Percentiles rank a stretch among this genome's conserved stretches.
Conservation (phyloP, 768 basidiomycete species). For the Harrya chromipes region DNA sequence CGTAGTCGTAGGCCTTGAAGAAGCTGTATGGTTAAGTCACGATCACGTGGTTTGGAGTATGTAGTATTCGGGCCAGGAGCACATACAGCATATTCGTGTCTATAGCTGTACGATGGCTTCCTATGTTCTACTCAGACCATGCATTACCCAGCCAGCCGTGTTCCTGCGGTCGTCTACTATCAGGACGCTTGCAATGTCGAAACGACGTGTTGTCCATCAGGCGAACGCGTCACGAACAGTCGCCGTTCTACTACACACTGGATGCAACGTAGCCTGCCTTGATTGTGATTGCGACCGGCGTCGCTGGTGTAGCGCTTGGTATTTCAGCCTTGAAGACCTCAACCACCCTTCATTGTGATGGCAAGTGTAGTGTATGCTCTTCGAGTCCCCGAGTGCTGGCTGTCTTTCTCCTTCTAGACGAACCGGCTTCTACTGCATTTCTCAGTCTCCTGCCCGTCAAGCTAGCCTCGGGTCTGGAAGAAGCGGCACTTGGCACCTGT, state of each 20-base stretch:
- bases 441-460: slow-evolving; percentile 40
- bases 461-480: slow-evolving; percentile 75
- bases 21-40: slow-evolving; percentile 14
- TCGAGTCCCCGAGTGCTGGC: slow-evolving; percentile 1
- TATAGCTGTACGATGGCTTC: slow-evolving; percentile 10
- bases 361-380: slow-evolving; percentile 31
- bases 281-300: slow-evolving; percentile 30
- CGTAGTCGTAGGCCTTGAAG: background rate
- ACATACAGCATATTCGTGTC: background rate
- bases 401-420: slow-evolving; percentile 5
- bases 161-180: background rate
- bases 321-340: slow-evolving; percentile 36
- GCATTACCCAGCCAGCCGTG: slow-evolving; percentile 1
- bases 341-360: slow-evolving; percentile 48
- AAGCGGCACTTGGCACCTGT: slow-evolving; percentile 84
- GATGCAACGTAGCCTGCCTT: slow-evolving; percentile 10
- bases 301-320: slow-evolving; percentile 46
- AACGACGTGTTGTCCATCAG: background rate
- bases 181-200: slow-evolving; percentile 4
- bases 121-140: slow-evolving; percentile 12
- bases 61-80: background rate
- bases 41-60: slow-evolving; percentile 17
- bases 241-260: slow-evolving; percentile 3
- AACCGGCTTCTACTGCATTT: slow-evolving; percentile 7
- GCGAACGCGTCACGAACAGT: background rate